These are phyloP conservation scores for Penicillium argentinense DNA, from an alignment of 495 filamentous ascomycete genomes.

Conservation along the genomic window DNA sequence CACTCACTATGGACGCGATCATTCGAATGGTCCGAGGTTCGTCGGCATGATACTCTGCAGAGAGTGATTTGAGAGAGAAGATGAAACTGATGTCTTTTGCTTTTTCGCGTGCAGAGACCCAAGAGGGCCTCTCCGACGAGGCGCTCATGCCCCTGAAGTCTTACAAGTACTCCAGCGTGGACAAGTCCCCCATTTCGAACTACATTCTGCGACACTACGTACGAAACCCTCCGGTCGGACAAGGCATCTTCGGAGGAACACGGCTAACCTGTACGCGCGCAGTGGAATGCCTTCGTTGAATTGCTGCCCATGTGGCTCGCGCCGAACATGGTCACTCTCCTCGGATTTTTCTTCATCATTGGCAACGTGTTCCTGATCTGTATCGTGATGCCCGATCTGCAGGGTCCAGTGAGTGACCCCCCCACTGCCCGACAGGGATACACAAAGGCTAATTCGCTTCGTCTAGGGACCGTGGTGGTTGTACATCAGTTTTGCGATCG, in stretches of 20 bases:
- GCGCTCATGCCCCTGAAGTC: constrained; percentile 79
- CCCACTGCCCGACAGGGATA: not conserved
- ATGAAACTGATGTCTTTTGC: constrained; percentile 17
- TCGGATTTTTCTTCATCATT: constrained; percentile 94
- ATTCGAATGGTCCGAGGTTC: constrained; percentile 46
- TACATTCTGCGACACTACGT: constrained; percentile 96
- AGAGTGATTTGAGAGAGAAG: not conserved
- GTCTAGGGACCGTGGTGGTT: constrained; percentile 82
- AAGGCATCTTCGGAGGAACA: too few species aligned
- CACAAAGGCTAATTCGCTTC: constrained; percentile 19
- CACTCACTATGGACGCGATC: constrained; percentile 37
- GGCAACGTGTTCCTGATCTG: constrained; percentile 78
- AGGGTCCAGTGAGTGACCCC: constrained; percentile 72
- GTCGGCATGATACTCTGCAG: constrained; percentile 5
- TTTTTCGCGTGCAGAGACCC: constrained; percentile 37
- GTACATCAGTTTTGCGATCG: constrained; percentile 92
- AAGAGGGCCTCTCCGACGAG: constrained; percentile 67
- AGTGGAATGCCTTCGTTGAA: constrained; percentile 98
- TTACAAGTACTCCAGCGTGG: constrained; percentile 96
- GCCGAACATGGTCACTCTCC: constrained; percentile 93
- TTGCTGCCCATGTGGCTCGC: constrained; percentile 93
- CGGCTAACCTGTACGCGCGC: too few species aligned
- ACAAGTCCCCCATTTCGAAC: constrained; percentile 91
- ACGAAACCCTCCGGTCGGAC: constrained; percentile 46
- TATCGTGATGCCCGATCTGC: constrained; percentile 84